Base-by-base conservation (phyloP, 495 filamentous ascomycete species). In the Cercophora scortea region DNA sequence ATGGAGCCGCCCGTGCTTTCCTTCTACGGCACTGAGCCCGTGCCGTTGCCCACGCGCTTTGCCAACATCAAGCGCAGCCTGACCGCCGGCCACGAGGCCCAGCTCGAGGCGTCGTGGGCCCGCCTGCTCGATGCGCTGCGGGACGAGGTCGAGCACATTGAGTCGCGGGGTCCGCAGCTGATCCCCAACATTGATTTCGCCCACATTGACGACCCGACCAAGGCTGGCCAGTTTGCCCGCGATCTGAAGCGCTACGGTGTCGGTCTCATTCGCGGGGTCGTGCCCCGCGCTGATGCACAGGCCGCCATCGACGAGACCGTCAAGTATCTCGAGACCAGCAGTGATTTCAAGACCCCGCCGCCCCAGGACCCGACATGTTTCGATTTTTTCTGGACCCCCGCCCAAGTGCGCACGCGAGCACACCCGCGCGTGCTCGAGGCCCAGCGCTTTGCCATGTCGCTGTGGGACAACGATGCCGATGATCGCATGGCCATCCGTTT, bases 371-470 rank as follows among this genome's bases (percentile, higher is more conserved):
- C 91, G 0, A 85, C 88, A 19, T 92, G 94, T 12, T 96, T 87
- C 67, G 90, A 96, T 69, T 80, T 95, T 39, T 95, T 95, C 75
- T 96, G 91, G 91, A 86, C 87, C 2, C 87, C 86, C 8, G 76
- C 85, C 3, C 90, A 96, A 68, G 77, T 88, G 40, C 79, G 83
- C 54, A 89, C 90, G 32, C 82, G 90, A 40, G 80, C 84, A 0
- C 85, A 96, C 61, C 80, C 87, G 16, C 82, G 86, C 56, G 67
- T 95, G 56, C 72, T 95, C 17, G 71, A 76, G 47, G 77, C 89
- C 0, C 89, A 95, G 67, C 74, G 77, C 12, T 93, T 91, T 60
- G 77, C 92, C 51, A 88, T 93, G 78, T 79, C 78, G 17, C 74
- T 89, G 47, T 95, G 90, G 91, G 87, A 95, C 66, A 82, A 82